phyloP scores from a whole-genome alignment of 345 rosid genomes.

The Anacardium occidentale region DNA sequence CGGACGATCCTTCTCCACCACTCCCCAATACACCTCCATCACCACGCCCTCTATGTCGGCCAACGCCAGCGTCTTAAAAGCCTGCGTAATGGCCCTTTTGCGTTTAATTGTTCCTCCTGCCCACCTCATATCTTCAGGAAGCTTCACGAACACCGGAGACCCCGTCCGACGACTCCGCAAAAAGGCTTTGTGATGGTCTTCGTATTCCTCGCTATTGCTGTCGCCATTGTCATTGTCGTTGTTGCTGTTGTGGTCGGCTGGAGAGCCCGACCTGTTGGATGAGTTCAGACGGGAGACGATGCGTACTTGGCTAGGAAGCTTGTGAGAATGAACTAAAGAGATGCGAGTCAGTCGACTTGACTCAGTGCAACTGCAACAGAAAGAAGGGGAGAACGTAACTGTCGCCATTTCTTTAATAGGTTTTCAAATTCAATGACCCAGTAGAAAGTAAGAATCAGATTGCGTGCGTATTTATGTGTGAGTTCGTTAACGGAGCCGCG shows the following conservation, averaged over 20 bases:
- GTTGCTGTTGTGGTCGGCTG: constrained; percentile 36
- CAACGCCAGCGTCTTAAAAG: constrained; percentile 37
- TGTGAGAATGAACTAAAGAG: constrained; percentile 15
- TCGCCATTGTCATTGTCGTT: background rate
- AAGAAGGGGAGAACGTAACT: constrained; percentile 37
- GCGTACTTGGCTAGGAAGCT: constrained; percentile 14
- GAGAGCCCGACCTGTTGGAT: constrained; percentile 28
- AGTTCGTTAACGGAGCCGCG: constrained; percentile 5
- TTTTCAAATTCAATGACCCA: background rate
- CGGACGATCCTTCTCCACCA: constrained; percentile 48
- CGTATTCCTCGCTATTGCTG: constrained; percentile 12
- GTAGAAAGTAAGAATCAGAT: background rate
- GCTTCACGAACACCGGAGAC: constrained; percentile 47
- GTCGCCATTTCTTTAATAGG: constrained; percentile 29
- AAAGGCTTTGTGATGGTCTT: constrained; percentile 26
- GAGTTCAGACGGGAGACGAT: constrained; percentile 32
- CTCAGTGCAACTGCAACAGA: constrained; percentile 27
- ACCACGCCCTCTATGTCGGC: constrained; percentile 55
- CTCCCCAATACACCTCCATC: constrained; percentile 62
- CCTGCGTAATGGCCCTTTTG: constrained; percentile 36
- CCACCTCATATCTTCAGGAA: constrained; percentile 42
- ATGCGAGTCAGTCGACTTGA: constrained; percentile 20
- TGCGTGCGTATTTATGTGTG: background rate
- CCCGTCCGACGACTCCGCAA: constrained; percentile 23
- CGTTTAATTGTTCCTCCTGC: constrained; percentile 23